phyloP scores from a whole-genome alignment of 2,329 filamentous ascomycete genomes.

The Alternaria atra region DNA sequence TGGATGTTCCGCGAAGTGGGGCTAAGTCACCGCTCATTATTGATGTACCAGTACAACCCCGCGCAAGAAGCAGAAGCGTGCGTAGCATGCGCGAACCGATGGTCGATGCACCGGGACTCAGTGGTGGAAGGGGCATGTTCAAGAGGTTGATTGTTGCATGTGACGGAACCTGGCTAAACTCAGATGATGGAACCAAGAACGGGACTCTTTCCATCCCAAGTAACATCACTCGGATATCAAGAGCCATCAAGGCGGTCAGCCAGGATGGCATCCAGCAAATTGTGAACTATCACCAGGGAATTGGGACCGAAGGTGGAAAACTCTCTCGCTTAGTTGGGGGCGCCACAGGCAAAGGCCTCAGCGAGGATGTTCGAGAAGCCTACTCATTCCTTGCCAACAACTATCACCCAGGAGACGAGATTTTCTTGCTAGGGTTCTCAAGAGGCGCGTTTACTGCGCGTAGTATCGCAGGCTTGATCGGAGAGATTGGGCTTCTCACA shows the following conservation, averaged over 20 bases:
- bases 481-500: slow-evolving; percentile 59
- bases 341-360: slow-evolving; percentile 56
- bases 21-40: slow-evolving; percentile 42
- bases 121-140: slow-evolving; percentile 50
- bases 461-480: slow-evolving; percentile 55
- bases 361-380: slow-evolving; percentile 58
- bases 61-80: slow-evolving; percentile 38
- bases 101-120: slow-evolving; percentile 44
- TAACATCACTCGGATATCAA: slow-evolving; percentile 60
- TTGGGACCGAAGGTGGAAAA: slow-evolving; percentile 56
- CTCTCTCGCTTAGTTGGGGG: slow-evolving; percentile 54
- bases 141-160: slow-evolving; percentile 53
- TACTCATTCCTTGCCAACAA: slow-evolving; percentile 64
- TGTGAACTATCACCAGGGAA: slow-evolving; percentile 61
- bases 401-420: slow-evolving; percentile 60
- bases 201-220: slow-evolving; percentile 56
- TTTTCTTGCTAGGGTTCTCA: slow-evolving; percentile 59
- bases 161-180: slow-evolving; percentile 60
- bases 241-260: slow-evolving; percentile 59
- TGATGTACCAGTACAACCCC: slow-evolving; percentile 35
- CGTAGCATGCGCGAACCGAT: slow-evolving; percentile 30
- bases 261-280: slow-evolving; percentile 60
- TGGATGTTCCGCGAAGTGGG: slow-evolving; percentile 34
- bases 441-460: slow-evolving; percentile 58
- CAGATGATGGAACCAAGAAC: slow-evolving; percentile 57